These are phyloP conservation scores for Irineochytrium annulatum DNA, from an alignment of 192 early-diverging fungal species.

Conservation along the genomic window DNA sequence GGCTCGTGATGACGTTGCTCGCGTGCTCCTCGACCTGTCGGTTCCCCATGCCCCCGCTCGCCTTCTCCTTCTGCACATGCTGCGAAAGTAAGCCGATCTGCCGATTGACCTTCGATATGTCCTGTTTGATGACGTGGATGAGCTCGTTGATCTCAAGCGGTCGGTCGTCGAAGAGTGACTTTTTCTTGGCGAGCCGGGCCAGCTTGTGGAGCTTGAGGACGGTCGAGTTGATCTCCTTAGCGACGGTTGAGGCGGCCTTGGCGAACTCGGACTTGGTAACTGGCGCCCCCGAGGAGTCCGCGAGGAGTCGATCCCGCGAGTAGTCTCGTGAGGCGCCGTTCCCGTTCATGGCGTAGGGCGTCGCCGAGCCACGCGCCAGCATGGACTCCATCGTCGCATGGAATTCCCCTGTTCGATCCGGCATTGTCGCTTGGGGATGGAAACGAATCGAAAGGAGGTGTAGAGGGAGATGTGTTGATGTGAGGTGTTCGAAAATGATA, in stretches of 20 bases:
- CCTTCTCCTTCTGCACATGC: slow-evolving; percentile 48
- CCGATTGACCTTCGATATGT: slow-evolving; percentile 89
- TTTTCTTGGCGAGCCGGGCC: slow-evolving; percentile 86
- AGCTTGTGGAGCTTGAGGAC: slow-evolving; percentile 81
- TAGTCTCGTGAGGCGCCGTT: slow-evolving; percentile 18
- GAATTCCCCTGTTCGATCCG: slow-evolving; percentile 85
- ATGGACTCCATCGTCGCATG: slow-evolving; percentile 74
- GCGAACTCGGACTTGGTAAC: slow-evolving; percentile 74
- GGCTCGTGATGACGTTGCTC: slow-evolving; percentile 81
- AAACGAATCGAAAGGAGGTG: no score
- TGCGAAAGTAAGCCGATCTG: slow-evolving; percentile 86
- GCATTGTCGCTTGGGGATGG: slow-evolving; percentile 29
- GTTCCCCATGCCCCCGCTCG: not conserved
- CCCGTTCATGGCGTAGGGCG: slow-evolving; percentile 24
- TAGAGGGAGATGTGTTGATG: not conserved
- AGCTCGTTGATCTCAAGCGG: slow-evolving; percentile 94
- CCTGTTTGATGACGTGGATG: slow-evolving; percentile 91
- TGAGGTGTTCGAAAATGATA: no score
- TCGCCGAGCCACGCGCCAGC: slow-evolving; percentile 36
- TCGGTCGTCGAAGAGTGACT: slow-evolving; percentile 95
- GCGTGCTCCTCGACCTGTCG: slow-evolving; percentile 85
- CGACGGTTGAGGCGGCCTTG: slow-evolving; percentile 74
- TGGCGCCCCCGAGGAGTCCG: slow-evolving; percentile 25
- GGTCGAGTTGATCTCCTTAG: slow-evolving; percentile 81
- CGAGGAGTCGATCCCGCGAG: slow-evolving; percentile 15